Evolutionary conservation across 2,329 filamentous ascomycete genomes (phyloP).

Genomic region (Lachnellula occidentalis): DNA sequence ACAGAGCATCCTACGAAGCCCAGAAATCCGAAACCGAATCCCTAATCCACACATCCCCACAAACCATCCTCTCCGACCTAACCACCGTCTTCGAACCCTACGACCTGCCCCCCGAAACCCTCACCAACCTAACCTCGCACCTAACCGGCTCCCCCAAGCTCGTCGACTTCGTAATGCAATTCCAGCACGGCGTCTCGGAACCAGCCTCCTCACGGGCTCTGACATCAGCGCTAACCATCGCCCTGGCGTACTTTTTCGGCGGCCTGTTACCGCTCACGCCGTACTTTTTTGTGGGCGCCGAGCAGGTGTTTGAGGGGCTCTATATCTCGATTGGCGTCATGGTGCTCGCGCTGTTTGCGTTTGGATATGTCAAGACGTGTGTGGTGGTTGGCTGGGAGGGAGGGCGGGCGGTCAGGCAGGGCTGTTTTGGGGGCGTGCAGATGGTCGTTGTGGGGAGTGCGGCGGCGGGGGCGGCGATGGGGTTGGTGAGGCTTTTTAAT

Average conservation of each 20-base stretch:
- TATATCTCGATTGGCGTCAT: constrained; percentile 56
- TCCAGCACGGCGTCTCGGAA: constrained; percentile 30
- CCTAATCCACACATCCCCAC: constrained; percentile 22
- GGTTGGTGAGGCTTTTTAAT: constrained; percentile 32
- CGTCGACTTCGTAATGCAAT: constrained; percentile 36
- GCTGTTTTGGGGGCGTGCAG: constrained; percentile 33
- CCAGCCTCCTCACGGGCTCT: constrained; percentile 30
- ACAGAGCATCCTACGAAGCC: constrained; percentile 30
- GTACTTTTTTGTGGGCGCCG: constrained; percentile 43
- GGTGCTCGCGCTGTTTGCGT: constrained; percentile 52
- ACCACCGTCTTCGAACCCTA: constrained; percentile 33
- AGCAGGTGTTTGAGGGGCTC: constrained; percentile 43
- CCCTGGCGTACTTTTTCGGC: constrained; percentile 50
- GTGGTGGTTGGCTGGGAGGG: constrained; percentile 38
- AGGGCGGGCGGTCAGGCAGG: constrained; percentile 22
- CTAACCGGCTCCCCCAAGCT: constrained; percentile 30
- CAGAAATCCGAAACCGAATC: constrained; percentile 25
- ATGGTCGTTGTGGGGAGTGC: constrained; percentile 37
- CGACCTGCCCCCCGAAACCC: constrained; percentile 25
- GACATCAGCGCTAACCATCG: constrained; percentile 48
- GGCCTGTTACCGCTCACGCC: constrained; percentile 51
- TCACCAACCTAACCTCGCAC: constrained; percentile 32
- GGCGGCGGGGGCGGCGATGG: constrained; percentile 36
- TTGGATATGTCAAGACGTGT: constrained; percentile 61
- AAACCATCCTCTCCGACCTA: constrained; percentile 26